These are phyloP conservation scores for Lepiota subincarnata DNA, from an alignment of 768 basidiomycete species.

Conservation along the genomic window DNA sequence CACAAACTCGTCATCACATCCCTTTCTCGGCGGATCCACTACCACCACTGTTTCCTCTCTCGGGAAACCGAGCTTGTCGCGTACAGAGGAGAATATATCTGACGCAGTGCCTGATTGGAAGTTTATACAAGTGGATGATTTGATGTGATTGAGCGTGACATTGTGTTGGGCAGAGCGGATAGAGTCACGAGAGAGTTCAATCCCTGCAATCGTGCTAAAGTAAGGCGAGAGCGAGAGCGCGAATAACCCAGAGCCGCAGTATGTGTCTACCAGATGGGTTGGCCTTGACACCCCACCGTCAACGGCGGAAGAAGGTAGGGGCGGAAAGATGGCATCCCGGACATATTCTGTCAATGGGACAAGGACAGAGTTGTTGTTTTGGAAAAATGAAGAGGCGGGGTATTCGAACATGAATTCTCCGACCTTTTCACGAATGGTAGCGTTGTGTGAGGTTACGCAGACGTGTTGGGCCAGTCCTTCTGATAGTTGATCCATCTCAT, in stretches of 20 bases:
- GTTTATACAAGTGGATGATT: constrained; percentile 42
- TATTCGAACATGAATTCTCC: constrained; percentile 82
- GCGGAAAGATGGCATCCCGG: constrained; percentile 60
- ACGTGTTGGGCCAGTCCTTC: constrained; percentile 53
- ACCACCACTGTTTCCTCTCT: constrained; percentile 62
- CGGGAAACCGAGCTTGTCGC: constrained; percentile 47
- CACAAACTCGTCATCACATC: constrained; percentile 79
- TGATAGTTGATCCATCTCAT: constrained; percentile 32
- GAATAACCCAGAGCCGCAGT: constrained; percentile 89
- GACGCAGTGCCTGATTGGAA: constrained; percentile 84
- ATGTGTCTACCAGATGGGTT: constrained; percentile 94
- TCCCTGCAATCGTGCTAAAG: constrained; percentile 79
- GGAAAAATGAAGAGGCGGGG: constrained; percentile 89
- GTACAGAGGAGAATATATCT: constrained; percentile 72
- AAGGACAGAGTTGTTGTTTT: constrained; percentile 95
- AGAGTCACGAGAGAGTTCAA: constrained; percentile 75
- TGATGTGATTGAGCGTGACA: constrained; percentile 49
- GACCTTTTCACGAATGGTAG: constrained; percentile 78
- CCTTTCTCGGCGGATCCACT: constrained; percentile 93
- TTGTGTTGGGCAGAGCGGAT: constrained; percentile 69
- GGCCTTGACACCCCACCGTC: constrained; percentile 15
- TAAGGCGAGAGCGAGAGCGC: constrained; percentile 74
- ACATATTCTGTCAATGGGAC: constrained; percentile 83
- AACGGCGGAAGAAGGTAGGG: constrained; percentile 10
- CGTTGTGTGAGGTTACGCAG: constrained; percentile 82